Evolutionary conservation across 805 yeast species (phyloP).

Genomic region (Wickerhamiella domercqiae): DNA sequence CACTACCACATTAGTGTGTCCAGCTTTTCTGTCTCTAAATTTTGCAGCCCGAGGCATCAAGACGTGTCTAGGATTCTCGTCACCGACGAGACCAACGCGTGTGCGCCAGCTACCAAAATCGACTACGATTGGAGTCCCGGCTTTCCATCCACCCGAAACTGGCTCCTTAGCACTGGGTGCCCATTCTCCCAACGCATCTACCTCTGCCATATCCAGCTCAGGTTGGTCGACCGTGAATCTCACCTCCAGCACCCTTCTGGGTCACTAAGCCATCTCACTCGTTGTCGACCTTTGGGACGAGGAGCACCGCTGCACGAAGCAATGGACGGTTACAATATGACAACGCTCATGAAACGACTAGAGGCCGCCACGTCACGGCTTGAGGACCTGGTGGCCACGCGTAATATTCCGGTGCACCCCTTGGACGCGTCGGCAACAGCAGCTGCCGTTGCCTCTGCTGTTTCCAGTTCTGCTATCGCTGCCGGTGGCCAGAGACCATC

Average conservation of each 20-base stretch:
- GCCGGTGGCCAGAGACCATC: not conserved
- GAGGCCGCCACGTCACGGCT: conserved; percentile 89
- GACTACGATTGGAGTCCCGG: conserved; percentile 39
- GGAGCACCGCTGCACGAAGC: too few relatives aligned
- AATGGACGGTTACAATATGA: conserved; percentile 74
- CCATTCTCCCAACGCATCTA: conserved; percentile 11
- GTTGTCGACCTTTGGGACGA: not conserved
- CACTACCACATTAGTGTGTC: conserved; percentile 45
- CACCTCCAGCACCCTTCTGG: too few relatives aligned
- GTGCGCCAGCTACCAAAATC: conserved; percentile 61
- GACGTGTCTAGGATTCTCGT: conserved; percentile 33
- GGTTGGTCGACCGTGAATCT: too few relatives aligned
- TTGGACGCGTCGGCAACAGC: not conserved
- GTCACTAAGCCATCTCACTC: too few relatives aligned
- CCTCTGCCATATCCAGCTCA: conserved; percentile 2
- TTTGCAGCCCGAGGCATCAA: conserved; percentile 59
- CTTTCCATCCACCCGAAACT: conserved; percentile 8
- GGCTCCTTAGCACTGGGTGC: conserved; percentile 10
- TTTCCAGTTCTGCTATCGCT: too few relatives aligned
- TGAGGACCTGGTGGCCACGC: conserved; percentile 51
- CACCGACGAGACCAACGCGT: conserved; percentile 25
- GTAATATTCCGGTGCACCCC: not conserved
- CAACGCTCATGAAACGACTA: conserved; percentile 60
- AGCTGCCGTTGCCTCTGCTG: not conserved
- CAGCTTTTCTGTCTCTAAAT: conserved; percentile 56